Base-by-base conservation (phyloP, 2,329 filamentous ascomycete genomes). In the Camptophora hylomeconis region DNA sequence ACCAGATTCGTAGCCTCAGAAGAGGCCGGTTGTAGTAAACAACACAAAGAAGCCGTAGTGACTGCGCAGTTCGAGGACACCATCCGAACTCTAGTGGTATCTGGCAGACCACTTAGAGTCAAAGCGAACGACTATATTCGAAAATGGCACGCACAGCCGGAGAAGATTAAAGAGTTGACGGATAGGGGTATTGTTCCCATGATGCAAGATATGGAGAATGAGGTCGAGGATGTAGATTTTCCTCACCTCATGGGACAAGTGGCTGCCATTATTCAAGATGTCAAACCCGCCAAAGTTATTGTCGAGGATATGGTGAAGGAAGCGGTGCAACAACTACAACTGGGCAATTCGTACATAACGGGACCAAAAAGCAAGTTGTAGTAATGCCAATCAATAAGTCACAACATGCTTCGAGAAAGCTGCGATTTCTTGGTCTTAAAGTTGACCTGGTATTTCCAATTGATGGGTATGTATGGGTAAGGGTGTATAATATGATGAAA, bases 161-260 rank as follows among this genome's bases (percentile, higher is more conserved):
- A 75, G 23, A 74, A 78, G 53, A 80, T 94, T 46, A 73, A 68
- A 56, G 67, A 72, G 52, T 60, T 94, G 50, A 86, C 79, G 18
- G 73, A 76, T 19, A 61, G 65, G 41, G 87, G 87, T 1, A 57
- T 92, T 17, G 76, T 92, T 36, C 87, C 87, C 1, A 62, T 94
- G 39, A 72, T 78, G 56, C 66, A 81, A 48, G 87, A 95, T 49
- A 62, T 93, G 46, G 81, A 92, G 27, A 33, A 42, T 17, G 67
- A 83, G 31, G 80, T 78, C 1, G 76, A 75, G 31, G 83, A 93
- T 21, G 61, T 92, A 8, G 87, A 94, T 48, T 62, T 80, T 32
- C 87, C 87, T 8, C 84, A 87, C 54, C 51, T 94, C 47, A 94
- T 94, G 87, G 87, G 87, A 1, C 83, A 93, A 59, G 86, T 94